These are phyloP conservation scores for Komagataella mondaviorum DNA, from an alignment of 805 yeast species.

Conservation along the genomic window DNA sequence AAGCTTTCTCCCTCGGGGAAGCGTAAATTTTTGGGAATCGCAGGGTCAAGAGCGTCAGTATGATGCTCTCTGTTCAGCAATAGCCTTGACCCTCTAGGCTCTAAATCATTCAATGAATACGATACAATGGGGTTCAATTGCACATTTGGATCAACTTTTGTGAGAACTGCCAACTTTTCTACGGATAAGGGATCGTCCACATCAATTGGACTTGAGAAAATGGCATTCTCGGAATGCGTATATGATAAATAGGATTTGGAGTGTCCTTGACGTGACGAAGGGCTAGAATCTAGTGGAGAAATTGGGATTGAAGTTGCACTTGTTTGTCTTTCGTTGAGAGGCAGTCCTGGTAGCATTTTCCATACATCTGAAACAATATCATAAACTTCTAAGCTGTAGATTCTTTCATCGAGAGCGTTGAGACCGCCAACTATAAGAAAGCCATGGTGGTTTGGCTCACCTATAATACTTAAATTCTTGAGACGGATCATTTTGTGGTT, in stretches of 20 bases:
- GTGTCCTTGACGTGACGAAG: not conserved
- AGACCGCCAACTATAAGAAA: constrained; percentile 42
- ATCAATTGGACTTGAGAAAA: not conserved
- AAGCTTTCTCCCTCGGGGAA: constrained; percentile 51
- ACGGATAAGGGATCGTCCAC: not conserved
- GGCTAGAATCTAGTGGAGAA: not conserved
- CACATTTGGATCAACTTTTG: not conserved
- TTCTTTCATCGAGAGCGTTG: constrained; percentile 18
- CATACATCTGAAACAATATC: constrained; percentile 27
- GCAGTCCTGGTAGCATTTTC: not conserved
- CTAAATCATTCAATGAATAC: constrained; percentile 7
- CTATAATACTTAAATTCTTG: constrained; percentile 21
- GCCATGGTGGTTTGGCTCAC: constrained; percentile 29
- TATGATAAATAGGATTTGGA: not conserved
- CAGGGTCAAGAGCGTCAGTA: constrained; percentile 7
- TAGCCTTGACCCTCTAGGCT: constrained; percentile 5
- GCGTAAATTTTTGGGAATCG: constrained; percentile 31
- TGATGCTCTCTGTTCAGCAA: constrained; percentile 7
- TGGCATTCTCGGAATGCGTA: not conserved
- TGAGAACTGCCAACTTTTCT: not conserved
- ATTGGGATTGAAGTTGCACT: not conserved
- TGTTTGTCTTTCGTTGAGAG: not conserved
- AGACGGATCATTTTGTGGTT: constrained; percentile 36
- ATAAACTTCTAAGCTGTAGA: constrained; percentile 23
- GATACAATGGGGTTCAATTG: constrained; percentile 12